Evolutionary conservation across 2,329 filamentous ascomycete genomes (phyloP), one percentile per base, ranked within the genome.

Genomic region (Fusarium avenaceum): DNA sequence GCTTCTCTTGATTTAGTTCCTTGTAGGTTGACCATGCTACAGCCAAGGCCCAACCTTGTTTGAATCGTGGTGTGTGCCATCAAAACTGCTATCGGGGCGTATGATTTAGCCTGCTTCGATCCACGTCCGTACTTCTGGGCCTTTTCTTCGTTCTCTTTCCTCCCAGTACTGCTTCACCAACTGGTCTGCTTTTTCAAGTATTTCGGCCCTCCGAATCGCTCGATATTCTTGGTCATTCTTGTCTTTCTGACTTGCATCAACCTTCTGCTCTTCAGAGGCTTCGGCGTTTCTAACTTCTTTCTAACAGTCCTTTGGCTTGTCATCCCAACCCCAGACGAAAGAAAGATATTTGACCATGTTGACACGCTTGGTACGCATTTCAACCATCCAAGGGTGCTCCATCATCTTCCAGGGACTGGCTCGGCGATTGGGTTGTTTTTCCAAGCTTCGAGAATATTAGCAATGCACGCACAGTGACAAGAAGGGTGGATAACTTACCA

Each of bases 321-420:
- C 67, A 69, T 96, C 90, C 96, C 96, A 99, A 61, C 94, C 96
- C 96, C 96, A 99, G 43, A 99, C 96, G 74, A 96, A 94, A 64
- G 90, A 89, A 61, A 99, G 86, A 80, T 97, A 99, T 75, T 94
- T 92, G 70, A 89, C 89, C 94, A 99, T 98, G 80, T 98, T 98
- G 78, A 99, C 96, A 72, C 96, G 93, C 85, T 97, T 98, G 55
- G 89, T 86, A 75, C 91, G 91, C 93, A 98, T 98, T 76, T 99
- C 96, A 42, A 93, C 84, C 90, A 99, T 97, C 96, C 96, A 99
- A 3, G 96, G 96, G 81, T 99, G 96, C 77, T 99, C 96, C 68
- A 97, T 88, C 94, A 99, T 99, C 75, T 95, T 92, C 96, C 96
- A 99, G 14, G 96, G 96, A 62, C 92, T 97, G 30, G 95, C 96